Conservation (phyloP, 139 green algal genomes). For the Volvox reticuliferus region DNA sequence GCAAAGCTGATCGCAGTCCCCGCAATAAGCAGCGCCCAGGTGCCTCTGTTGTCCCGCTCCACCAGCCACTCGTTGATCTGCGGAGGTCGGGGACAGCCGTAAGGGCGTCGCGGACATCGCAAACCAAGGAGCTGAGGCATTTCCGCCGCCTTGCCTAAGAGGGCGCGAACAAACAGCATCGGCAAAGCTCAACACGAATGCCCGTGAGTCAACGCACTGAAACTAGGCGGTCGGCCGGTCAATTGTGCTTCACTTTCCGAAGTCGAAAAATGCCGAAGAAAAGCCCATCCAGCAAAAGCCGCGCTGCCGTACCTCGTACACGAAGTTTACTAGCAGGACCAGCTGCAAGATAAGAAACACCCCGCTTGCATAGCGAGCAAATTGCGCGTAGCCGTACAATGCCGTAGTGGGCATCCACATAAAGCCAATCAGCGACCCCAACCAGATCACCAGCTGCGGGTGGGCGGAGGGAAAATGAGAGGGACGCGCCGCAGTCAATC, state of each 20-base stretch:
- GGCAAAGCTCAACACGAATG: too few relatives aligned
- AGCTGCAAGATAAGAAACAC: slow-evolving; percentile 89
- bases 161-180: too few relatives aligned
- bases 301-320: slow-evolving; percentile 67
- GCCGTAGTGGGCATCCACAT: slow-evolving; percentile 75
- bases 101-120: too few relatives aligned
- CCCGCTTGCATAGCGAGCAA: slow-evolving; percentile 54
- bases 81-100: not conserved
- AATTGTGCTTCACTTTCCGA: too few relatives aligned
- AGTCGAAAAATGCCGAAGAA: too few relatives aligned
- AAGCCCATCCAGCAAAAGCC: too few relatives aligned
- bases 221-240: too few relatives aligned
- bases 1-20: slow-evolving; percentile 57
- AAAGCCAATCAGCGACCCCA: slow-evolving; percentile 63
- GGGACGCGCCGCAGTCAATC: too few relatives aligned
- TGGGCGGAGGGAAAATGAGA: not conserved
- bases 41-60: slow-evolving; percentile 52
- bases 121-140: too few relatives aligned
- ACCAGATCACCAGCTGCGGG: slow-evolving; percentile 72
- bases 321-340: slow-evolving; percentile 83
- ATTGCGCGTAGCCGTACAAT: slow-evolving; percentile 71
- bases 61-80: slow-evolving; percentile 72
- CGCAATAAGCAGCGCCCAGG: slow-evolving; percentile 61
- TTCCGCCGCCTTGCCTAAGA: too few relatives aligned
- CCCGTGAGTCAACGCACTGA: too few relatives aligned